Evolutionary conservation across 2,329 filamentous ascomycete genomes (phyloP).

Genomic region (Pseudogymnoascus sp.): DNA sequence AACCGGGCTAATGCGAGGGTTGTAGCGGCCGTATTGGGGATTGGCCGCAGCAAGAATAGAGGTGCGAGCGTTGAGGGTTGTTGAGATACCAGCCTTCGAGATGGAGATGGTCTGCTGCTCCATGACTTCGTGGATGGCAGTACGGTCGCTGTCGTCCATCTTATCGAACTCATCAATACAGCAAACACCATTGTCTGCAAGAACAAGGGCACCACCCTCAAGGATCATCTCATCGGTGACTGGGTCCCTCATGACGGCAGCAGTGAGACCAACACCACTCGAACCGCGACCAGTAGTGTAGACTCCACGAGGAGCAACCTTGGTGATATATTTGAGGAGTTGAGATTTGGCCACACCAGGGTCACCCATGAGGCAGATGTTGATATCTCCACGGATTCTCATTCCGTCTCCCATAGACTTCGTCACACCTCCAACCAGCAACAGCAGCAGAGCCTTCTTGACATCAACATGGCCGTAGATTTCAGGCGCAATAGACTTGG

Average conservation of each 20-base stretch:
- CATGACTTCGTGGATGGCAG: slow-evolving; percentile 81
- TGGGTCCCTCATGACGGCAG: slow-evolving; percentile 72
- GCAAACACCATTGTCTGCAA: slow-evolving; percentile 75
- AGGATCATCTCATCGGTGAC: slow-evolving; percentile 73
- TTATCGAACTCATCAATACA: slow-evolving; percentile 84
- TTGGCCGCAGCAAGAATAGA: slow-evolving; percentile 95
- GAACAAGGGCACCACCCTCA: slow-evolving; percentile 69
- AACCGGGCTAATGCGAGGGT: slow-evolving; percentile 90
- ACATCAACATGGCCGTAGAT: slow-evolving; percentile 96
- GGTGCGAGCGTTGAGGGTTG: slow-evolving; percentile 89
- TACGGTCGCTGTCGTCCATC: slow-evolving; percentile 72
- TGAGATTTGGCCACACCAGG: slow-evolving; percentile 99
- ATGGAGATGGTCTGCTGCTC: slow-evolving; percentile 81
- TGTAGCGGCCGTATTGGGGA: slow-evolving; percentile 95
- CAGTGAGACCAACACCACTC: slow-evolving; percentile 72
- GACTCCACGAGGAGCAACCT: slow-evolving; percentile 83
- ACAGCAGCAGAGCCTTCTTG: slow-evolving; percentile 92
- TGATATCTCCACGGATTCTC: slow-evolving; percentile 98
- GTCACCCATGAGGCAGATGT: slow-evolving; percentile 98
- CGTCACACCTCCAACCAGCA: slow-evolving; percentile 90
- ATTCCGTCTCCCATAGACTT: slow-evolving; percentile 98
- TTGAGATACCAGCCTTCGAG: slow-evolving; percentile 89
- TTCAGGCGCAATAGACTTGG: slow-evolving; percentile 92
- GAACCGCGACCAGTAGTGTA: slow-evolving; percentile 78
- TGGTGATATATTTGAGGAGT: slow-evolving; percentile 94